Conservation (phyloP, 2,329 filamentous ascomycete genomes). For the Fusarium sp. region DNA sequence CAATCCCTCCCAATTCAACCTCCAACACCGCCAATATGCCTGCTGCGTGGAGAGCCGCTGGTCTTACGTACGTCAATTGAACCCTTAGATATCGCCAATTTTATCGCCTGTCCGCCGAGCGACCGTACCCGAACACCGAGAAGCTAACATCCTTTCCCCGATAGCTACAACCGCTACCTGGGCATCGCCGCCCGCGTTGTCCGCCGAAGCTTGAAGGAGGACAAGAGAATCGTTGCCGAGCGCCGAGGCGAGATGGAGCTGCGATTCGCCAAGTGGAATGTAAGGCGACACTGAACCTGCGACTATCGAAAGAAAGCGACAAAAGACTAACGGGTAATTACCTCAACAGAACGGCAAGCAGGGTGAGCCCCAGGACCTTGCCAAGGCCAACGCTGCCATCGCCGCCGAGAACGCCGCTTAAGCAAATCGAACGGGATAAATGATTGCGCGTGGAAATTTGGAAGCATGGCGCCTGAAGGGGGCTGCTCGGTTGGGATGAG, state of each 20-base stretch:
- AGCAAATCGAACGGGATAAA: slow-evolving; percentile 31
- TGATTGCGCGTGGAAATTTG: slow-evolving; percentile 42
- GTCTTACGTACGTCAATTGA: slow-evolving; percentile 82
- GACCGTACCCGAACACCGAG: slow-evolving; percentile 36
- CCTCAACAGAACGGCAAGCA: slow-evolving; percentile 90
- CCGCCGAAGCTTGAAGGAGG: slow-evolving; percentile 96
- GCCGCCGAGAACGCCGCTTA: slow-evolving; percentile 55
- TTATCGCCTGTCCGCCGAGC: slow-evolving; percentile 5
- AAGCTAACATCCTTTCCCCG: slow-evolving; percentile 51
- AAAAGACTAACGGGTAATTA: slow-evolving; percentile 48
- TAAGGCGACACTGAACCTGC: slow-evolving; percentile 55
- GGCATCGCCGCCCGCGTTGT: slow-evolving; percentile 93
- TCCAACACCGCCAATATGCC: slow-evolving; percentile 78
- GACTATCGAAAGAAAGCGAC: slow-evolving; percentile 6
- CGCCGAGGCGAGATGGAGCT: slow-evolving; percentile 90
- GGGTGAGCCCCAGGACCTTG: slow-evolving; percentile 82
- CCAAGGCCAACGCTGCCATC: slow-evolving; percentile 61
- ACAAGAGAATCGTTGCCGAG: slow-evolving; percentile 87
- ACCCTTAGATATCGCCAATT: slow-evolving; percentile 16
- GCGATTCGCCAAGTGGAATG: slow-evolving; percentile 94
- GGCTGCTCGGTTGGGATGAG: slow-evolving; percentile 37
- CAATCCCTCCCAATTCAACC: slow-evolving; percentile 45
- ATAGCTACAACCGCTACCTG: slow-evolving; percentile 99
- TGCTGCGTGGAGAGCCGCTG: slow-evolving; percentile 98
- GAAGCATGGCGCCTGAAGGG: slow-evolving; percentile 30